Conservation (phyloP, 371 early-diverging fungal genomes). For the Cokeromyces recurvatus region DNA sequence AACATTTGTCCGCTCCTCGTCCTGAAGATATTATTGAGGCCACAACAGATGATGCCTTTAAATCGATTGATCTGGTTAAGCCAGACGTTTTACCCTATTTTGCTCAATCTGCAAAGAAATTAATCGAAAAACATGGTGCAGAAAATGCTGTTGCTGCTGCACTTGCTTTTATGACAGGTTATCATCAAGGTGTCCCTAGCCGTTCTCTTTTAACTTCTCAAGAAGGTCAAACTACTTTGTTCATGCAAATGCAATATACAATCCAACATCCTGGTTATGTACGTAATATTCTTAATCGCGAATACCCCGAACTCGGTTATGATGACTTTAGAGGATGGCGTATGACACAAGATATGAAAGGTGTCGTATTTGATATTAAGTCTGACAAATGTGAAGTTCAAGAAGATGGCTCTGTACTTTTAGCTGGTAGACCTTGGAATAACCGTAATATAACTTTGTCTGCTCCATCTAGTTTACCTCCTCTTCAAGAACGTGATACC, state of each 20-base stretch:
- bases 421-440: constrained; percentile 59
- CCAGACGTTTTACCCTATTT: constrained; percentile 75
- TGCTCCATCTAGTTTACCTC: constrained; percentile 71
- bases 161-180: constrained; percentile 81
- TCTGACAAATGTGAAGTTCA: constrained; percentile 61
- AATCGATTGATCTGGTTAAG: constrained; percentile 65
- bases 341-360: constrained; percentile 74
- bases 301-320: constrained; percentile 63
- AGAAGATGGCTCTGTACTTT: constrained; percentile 31
- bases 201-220: constrained; percentile 81
- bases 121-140: constrained; percentile 64
- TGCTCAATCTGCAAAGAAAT: constrained; percentile 59
- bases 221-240: constrained; percentile 75
- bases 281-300: constrained; percentile 66
- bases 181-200: constrained; percentile 71
- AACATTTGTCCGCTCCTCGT: constrained; percentile 80
- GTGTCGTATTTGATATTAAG: constrained; percentile 80
- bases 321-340: constrained; percentile 73
- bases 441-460: constrained; percentile 59
- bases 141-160: constrained; percentile 76
- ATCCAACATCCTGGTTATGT: constrained; percentile 81
- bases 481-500: constrained; percentile 65
- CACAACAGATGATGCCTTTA: constrained; percentile 70
- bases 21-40: constrained; percentile 82
- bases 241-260: constrained; percentile 53